Conservation (phyloP, 768 basidiomycete genomes). For the Suillus paluster region DNA sequence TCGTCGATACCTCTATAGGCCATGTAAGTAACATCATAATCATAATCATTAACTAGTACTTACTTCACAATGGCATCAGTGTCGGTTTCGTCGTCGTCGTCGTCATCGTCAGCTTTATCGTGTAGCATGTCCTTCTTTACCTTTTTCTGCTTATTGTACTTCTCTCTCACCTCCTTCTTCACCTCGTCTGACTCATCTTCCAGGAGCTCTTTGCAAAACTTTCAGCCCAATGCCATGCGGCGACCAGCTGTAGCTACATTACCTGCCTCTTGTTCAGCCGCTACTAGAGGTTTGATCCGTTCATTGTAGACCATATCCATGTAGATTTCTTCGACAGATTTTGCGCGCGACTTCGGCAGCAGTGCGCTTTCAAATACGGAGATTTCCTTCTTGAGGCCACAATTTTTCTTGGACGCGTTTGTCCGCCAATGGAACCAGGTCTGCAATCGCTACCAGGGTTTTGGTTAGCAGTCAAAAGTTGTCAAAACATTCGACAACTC, state of each 20-base stretch:
- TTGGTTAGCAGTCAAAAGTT: neutral
- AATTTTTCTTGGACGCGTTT: neutral
- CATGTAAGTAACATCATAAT: neutral
- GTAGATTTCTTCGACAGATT: slow-evolving; percentile 1
- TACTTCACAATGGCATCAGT: slow-evolving; percentile 1
- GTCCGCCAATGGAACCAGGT: slow-evolving; percentile 10
- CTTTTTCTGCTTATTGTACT: slow-evolving; percentile 7
- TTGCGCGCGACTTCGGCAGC: neutral
- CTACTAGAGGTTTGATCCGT: slow-evolving; percentile 5
- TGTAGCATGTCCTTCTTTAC: neutral
- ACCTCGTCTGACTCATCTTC: slow-evolving; percentile 1
- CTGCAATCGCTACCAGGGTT: neutral
- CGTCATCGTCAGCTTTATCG: neutral
- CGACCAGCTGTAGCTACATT: neutral
- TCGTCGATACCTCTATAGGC: slow-evolving; percentile 7
- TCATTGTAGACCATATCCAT: neutral
- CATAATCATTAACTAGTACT: neutral
- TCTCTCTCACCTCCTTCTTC: slow-evolving; percentile 1
- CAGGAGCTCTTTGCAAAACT: slow-evolving; percentile 8
- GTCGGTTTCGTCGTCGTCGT: neutral
- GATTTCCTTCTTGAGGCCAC: neutral
- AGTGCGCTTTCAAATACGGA: slow-evolving; percentile 1
- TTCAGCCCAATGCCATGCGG: neutral
- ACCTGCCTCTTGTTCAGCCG: slow-evolving; percentile 5
- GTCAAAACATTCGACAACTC: neutral